Evolutionary conservation across 768 basidiomycete genomes (phyloP), one percentile per base, ranked within the genome.

Genomic region (Lentinula raphanica): DNA sequence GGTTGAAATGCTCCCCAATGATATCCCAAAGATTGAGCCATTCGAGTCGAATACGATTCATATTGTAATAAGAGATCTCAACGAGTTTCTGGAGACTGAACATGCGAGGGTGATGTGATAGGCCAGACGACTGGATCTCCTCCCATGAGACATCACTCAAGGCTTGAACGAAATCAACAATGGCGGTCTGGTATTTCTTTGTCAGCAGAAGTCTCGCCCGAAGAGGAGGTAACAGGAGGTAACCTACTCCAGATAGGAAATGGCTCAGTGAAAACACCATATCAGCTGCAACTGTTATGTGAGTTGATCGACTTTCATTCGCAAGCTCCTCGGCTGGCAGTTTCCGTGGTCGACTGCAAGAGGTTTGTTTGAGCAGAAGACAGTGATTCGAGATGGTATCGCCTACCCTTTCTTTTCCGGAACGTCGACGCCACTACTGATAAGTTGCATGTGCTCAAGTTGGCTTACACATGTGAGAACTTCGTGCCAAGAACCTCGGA

Each of bases 51-150:
- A 99, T 98, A 49, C 97, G 88, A 61, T 79, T 88, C 97, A 99
- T 99, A 73, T 99, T 99, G 75, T 99, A 99, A 71, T 99, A 99
- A 8, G 95, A 97, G 56, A 99, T 98, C 68, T 99, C 97, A 39
- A 98, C 96, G 35, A 99, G 79, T 73, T 98, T 99, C 72, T 98
- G 95, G 58, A 99, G 74, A 71, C 95, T 96, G 80, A 98, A 99
- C 58, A 98, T 77, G 25, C 97, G 86, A 1, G 97, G 96, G 68
- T 94, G 90, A 60, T 95, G 88, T 3, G 96, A 96, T 28, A 94
- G 74, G 17, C 94, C 94, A 0, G 97, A 98, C 0, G 94, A 95
- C 70, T 97, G 94, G 36, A 99, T 99, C 73, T 99, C 97, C 70
- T 98, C 94, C 96, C 96, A 98, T 38, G 97, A 99, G 36, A 99